These are phyloP conservation scores for Mollisiaceae sp. DNA, from an alignment of 2,329 filamentous ascomycete species.

Conservation along the genomic window DNA sequence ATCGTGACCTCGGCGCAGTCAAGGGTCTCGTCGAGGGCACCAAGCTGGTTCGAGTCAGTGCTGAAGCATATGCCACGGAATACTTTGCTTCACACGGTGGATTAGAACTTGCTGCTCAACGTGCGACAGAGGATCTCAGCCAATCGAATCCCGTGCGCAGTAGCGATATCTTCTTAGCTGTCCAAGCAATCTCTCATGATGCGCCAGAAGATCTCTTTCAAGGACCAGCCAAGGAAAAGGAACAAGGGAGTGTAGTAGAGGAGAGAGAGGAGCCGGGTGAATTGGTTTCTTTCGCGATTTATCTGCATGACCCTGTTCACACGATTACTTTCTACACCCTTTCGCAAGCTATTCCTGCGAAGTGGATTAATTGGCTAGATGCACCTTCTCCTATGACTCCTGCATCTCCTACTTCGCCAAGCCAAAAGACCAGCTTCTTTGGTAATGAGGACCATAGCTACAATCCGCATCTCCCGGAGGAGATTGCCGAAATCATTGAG, in stretches of 20 bases:
- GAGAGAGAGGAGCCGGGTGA: slow-evolving; percentile 60
- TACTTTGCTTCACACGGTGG: slow-evolving; percentile 82
- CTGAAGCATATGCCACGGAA: slow-evolving; percentile 85
- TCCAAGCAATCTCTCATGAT: slow-evolving; percentile 80
- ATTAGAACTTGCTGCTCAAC: slow-evolving; percentile 77
- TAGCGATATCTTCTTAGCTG: slow-evolving; percentile 93
- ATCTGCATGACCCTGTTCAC: slow-evolving; percentile 87
- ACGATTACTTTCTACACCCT: slow-evolving; percentile 84
- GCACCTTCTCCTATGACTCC: slow-evolving; percentile 65
- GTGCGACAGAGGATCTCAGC: slow-evolving; percentile 78
- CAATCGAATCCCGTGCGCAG: slow-evolving; percentile 89
- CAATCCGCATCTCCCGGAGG: slow-evolving; percentile 68
- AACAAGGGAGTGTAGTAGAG: slow-evolving; percentile 57
- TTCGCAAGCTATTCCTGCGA: slow-evolving; percentile 80
- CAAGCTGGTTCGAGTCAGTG: slow-evolving; percentile 87
- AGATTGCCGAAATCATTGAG: slow-evolving; percentile 85
- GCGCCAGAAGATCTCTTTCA: slow-evolving; percentile 72
- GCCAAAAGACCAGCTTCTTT: slow-evolving; percentile 39
- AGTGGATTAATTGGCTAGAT: slow-evolving; percentile 93
- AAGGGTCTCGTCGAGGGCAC: slow-evolving; percentile 84
- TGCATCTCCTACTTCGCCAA: slow-evolving; percentile 42
- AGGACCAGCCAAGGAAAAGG: slow-evolving; percentile 60
- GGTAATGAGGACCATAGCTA: slow-evolving; percentile 54
- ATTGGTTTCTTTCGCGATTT: slow-evolving; percentile 75
- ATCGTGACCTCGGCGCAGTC: slow-evolving; percentile 79